Evolutionary conservation across 2,329 filamentous ascomycete genomes (phyloP), one percentile per base, ranked within the genome.

Genomic region (Didymellaceae sp.): DNA sequence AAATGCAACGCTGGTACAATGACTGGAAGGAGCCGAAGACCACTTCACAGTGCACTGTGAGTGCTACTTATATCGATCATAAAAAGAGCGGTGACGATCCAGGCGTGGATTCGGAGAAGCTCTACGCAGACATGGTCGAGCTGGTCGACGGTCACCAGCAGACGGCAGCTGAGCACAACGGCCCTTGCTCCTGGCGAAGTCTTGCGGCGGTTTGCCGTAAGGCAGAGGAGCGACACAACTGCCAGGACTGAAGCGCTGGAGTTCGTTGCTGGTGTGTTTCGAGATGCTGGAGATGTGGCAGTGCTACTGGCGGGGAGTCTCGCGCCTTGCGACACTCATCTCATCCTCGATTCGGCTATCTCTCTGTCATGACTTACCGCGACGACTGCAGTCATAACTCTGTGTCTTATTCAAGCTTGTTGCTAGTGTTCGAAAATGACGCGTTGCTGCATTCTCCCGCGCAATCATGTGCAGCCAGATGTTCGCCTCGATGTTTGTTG

Each of bases 121-220:
- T 46, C 7, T 56, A 57, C 9, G 57, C 45, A 5, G 54, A 60
- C 25, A 49, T 57, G 51, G 17, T 49, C 2, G 51, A 47, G 20
- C 4, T 30, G 3, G 8, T 24, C 4, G 44, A 39, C n/a, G 52
- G 50, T 1, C 32, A 45, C 31, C 41, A 53, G 26, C 43, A 51
- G 40, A 57, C 57, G 8, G 55, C 48, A 2, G 54, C 50, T 22
- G 54, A 62, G 32, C 53, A 60, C 40, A 59, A 57, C 25, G 45
- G 53, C 4, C 43, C 45, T 39, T 55, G 46, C 8, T 63, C 49
- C 5, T 58, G 45, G 40, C 43, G 46, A 22, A 55, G 28, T 1
- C 34, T 58, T 2, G 25, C 59, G 33, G 38, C 25, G 25, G 42
- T 56, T 11, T 65, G 48, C 41, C 44, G 46, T 9, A 35, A 54